Base-by-base conservation (phyloP, 192 early-diverging fungal genomes). In the Gamsiella multidivaricata region DNA sequence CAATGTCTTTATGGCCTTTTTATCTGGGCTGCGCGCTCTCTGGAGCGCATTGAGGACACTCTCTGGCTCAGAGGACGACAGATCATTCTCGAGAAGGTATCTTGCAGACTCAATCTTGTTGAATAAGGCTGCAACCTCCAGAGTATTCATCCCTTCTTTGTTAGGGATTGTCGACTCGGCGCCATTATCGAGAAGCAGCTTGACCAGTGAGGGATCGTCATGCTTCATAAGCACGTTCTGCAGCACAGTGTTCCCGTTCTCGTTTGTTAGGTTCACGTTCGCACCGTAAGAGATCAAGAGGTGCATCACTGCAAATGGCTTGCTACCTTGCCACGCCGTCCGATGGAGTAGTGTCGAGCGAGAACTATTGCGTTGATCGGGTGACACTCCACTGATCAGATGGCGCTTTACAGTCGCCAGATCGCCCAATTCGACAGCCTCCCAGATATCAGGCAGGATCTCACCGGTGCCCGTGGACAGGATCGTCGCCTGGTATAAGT, bases 151-250 rank as follows among this genome's bases (percentile, higher is more conserved):
- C 1, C 60, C 60, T 58, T 78, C 74, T 43, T 64, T 78, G 47
- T 78, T 78, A 33, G 41, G 50, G 26, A 69, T 55, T 33, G 46
- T 52, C 1, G 74, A 46, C 47, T 78, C 74, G 4, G 74, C 74
- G 0, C 74, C 74, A 23, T 68, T 69, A 11, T 78, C 74, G 20
- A 78, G 41, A 0, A 78, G 61, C 17, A 78, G 22, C 47, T 78
- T 78, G 37, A 78, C 42, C 15, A 78, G 42, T 1, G 39, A 29
- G 3, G 74, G 74, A 31, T 78, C 65, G n/a, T 78, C 74, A n/a
- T 78, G 74, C 43, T 78, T 78, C 74, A 78, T 69, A 43, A 78
- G 32, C 20, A 69, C 61, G 31, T 78, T 78, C 49, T 78, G 74
- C 25, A 78, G 34, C 36, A 78, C 74, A 0, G 65, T 69, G 37